A percentile compares a stretch with the other conserved stretches of the same genome.
These are phyloP conservation scores for Pestalotiopsis sp. DNA, from an alignment of 2,329 filamentous ascomycete genomes.

Conservation along the genomic window DNA sequence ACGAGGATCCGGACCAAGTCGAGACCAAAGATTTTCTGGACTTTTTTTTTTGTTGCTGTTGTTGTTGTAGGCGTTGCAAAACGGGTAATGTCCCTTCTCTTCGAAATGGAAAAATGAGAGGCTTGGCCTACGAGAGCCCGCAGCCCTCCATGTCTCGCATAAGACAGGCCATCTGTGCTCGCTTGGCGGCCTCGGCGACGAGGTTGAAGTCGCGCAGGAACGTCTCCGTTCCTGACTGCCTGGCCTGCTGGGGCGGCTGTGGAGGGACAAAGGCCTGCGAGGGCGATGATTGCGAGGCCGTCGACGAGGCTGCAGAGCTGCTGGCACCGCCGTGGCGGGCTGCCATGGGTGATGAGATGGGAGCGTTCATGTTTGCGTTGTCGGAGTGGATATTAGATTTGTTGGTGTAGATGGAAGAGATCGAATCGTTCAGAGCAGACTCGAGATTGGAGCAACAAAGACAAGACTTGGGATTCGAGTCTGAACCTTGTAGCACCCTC, in stretches of 20 bases:
- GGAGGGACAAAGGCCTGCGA: constrained; percentile 23
- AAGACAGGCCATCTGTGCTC: constrained; percentile 87
- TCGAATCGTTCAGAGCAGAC: too few species aligned
- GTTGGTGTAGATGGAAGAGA: not conserved
- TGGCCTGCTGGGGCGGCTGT: constrained; percentile 24
- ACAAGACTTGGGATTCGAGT: not conserved
- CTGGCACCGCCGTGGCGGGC: constrained; percentile 14
- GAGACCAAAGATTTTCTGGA: not conserved
- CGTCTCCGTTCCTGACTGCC: constrained; percentile 44
- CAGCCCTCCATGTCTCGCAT: constrained; percentile 83
- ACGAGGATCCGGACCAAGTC: not conserved
- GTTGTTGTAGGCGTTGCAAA: not conserved
- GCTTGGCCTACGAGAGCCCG: constrained; percentile 49
- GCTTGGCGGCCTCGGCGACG: constrained; percentile 88
- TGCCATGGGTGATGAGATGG: constrained; percentile 29
- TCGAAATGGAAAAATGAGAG: not conserved
- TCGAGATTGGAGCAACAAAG: not conserved
- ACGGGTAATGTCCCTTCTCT: not conserved
- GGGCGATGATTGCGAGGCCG: constrained; percentile 20
- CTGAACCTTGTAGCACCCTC: not conserved
- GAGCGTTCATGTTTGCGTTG: constrained; percentile 31
- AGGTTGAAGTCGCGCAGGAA: constrained; percentile 84
- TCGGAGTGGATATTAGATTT: too few species aligned
- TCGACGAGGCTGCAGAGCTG: constrained; percentile 14
- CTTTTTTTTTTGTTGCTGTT: not conserved